Conservation (phyloP, 2,329 filamentous ascomycete species). For the Sordariomycetes sp. region DNA sequence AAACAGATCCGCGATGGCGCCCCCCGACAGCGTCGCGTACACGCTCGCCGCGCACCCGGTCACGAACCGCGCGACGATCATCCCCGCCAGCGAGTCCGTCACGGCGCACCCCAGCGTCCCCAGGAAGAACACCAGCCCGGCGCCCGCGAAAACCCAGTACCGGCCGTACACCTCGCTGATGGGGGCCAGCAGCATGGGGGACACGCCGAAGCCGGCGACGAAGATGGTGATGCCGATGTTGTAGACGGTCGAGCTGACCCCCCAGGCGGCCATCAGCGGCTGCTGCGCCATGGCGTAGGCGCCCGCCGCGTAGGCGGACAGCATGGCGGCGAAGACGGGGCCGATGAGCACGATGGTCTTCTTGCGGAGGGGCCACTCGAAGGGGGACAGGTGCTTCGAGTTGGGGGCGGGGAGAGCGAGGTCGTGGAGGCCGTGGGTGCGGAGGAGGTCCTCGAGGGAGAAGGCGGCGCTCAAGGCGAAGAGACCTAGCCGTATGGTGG, state of each 20-base stretch:
- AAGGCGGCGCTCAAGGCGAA: not conserved
- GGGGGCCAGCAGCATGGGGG: slow-evolving; percentile 59
- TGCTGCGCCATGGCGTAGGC: slow-evolving; percentile 47
- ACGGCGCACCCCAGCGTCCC: slow-evolving; percentile 44
- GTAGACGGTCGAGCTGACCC: slow-evolving; percentile 42
- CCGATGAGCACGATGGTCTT: slow-evolving; percentile 12
- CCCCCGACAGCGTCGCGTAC: slow-evolving; percentile 38
- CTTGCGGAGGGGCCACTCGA: slow-evolving; percentile 7
- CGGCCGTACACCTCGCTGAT: slow-evolving; percentile 49
- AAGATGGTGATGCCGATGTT: slow-evolving; percentile 54
- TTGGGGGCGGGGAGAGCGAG: not conserved
- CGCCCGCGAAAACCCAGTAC: slow-evolving; percentile 18
- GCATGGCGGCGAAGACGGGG: slow-evolving; percentile 32
- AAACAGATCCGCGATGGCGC: slow-evolving; percentile 58
- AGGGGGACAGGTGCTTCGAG: slow-evolving; percentile 1
- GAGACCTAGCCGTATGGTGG: not conserved
- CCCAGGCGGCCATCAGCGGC: slow-evolving; percentile 45
- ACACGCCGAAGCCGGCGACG: slow-evolving; percentile 52
- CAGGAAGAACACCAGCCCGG: slow-evolving; percentile 21
- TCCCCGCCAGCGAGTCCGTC: slow-evolving; percentile 46
- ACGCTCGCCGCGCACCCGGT: slow-evolving; percentile 49
- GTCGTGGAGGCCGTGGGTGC: not conserved
- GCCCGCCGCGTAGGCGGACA: slow-evolving; percentile 56
- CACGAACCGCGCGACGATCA: slow-evolving; percentile 52
- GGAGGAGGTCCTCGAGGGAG: not conserved